These are phyloP conservation scores for Russula compacta DNA, from an alignment of 768 basidiomycete species.

Conservation along the genomic window DNA sequence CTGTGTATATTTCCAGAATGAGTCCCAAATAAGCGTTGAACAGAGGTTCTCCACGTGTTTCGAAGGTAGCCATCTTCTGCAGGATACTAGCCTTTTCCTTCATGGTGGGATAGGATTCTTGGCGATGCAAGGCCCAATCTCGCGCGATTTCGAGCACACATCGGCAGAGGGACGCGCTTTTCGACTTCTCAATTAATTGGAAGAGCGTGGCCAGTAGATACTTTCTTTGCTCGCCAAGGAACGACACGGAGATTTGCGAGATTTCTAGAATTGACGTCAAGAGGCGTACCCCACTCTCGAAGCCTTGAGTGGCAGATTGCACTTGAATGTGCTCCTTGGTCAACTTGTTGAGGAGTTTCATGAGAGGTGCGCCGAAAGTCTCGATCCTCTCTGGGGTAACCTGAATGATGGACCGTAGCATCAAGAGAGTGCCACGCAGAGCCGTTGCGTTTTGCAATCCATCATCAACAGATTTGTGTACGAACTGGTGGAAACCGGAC, in stretches of 20 bases:
- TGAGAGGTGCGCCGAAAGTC: slow-evolving; percentile 59
- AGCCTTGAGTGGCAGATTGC: slow-evolving; percentile 30
- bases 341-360: slow-evolving; percentile 78
- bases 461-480: slow-evolving; percentile 67
- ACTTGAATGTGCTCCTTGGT: slow-evolving; percentile 71
- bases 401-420: slow-evolving; percentile 80
- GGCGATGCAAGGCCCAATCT: slow-evolving; percentile 82
- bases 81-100: slow-evolving; percentile 91
- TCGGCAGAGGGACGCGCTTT: slow-evolving; percentile 65
- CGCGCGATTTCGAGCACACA: slow-evolving; percentile 80
- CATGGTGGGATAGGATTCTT: slow-evolving; percentile 81
- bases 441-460: slow-evolving; percentile 65
- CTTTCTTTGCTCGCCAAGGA: slow-evolving; percentile 79
- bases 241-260: slow-evolving; percentile 67
- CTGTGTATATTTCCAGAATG: slow-evolving; percentile 91
- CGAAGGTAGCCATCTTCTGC: slow-evolving; percentile 80
- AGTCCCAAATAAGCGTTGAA: slow-evolving; percentile 81
- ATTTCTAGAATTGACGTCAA: slow-evolving; percentile 81
- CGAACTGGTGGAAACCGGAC: slow-evolving; percentile 69
- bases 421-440: slow-evolving; percentile 71
- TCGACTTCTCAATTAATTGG: slow-evolving; percentile 83
- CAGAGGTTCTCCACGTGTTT: slow-evolving; percentile 67
- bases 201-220: slow-evolving; percentile 70
- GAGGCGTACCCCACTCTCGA: slow-evolving; percentile 52
- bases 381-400: slow-evolving; percentile 79